A percentile compares a stretch with the other conserved stretches of the same genome.
Evolutionary conservation across 805 yeast genomes (phyloP).

Genomic region (Suhomyces canberraensis): DNA sequence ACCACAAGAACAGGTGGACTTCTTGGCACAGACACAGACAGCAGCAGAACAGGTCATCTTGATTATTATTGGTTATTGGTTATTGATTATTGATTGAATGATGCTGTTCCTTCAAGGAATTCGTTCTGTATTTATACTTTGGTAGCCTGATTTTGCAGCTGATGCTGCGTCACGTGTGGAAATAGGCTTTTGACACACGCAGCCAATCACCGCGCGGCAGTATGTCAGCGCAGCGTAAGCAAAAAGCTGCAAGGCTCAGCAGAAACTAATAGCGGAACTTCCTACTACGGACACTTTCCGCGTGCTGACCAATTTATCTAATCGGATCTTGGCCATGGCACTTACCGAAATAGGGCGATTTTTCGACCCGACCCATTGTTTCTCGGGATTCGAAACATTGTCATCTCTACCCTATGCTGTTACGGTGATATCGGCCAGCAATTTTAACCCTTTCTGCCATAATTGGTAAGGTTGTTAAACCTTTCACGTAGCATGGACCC

Average conservation of each 20-base stretch:
- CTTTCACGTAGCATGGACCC: conserved; percentile 21
- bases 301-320: too few species aligned
- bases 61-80: background rate
- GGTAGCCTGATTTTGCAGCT: background rate
- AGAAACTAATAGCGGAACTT: too few species aligned
- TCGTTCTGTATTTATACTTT: background rate
- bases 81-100: background rate
- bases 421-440: too few species aligned
- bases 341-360: too few species aligned
- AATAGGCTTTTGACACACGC: background rate
- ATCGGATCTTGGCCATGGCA: too few species aligned
- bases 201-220: conserved; percentile 6
- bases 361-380: too few species aligned
- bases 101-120: background rate
- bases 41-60: conserved; percentile 16
- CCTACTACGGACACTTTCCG: too few species aligned
- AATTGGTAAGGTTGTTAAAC: conserved; percentile 18
- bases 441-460: conserved; percentile 4
- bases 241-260: too few species aligned
- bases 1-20: conserved; percentile 65
- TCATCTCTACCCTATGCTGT: too few species aligned
- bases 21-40: conserved; percentile 54
- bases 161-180: background rate
- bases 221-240: conserved; percentile 10
- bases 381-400: too few species aligned